These are phyloP conservation scores for Serendipita sp. DNA, from an alignment of 768 basidiomycete species.

Conservation along the genomic window DNA sequence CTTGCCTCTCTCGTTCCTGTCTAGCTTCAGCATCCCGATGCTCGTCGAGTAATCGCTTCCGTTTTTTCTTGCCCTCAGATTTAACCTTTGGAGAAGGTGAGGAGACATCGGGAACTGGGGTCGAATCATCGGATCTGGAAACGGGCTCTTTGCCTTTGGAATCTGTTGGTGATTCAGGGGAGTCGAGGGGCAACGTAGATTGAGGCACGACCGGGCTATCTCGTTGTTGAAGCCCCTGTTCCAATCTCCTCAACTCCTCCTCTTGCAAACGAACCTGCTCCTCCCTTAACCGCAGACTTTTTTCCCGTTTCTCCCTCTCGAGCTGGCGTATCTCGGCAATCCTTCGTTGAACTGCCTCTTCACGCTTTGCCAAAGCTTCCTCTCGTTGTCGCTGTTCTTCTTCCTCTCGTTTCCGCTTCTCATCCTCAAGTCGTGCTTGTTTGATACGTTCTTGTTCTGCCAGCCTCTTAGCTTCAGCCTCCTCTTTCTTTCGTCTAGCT, in stretches of 20 bases:
- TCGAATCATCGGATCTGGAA: too few relatives aligned
- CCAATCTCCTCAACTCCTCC: neutral
- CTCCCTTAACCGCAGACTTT: neutral
- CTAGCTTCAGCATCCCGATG: neutral
- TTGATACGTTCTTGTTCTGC: neutral
- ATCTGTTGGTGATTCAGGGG: too few relatives aligned
- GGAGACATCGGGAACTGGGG: too few relatives aligned
- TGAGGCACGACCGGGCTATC: too few relatives aligned
- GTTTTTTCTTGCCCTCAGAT: neutral
- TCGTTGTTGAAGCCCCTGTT: neutral
- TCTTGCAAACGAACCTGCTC: neutral
- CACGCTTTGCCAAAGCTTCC: neutral
- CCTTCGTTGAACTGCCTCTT: neutral
- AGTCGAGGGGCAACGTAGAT: too few relatives aligned
- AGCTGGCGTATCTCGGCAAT: neutral
- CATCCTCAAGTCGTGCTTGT: neutral
- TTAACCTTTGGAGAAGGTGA: too few relatives aligned
- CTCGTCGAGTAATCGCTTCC: neutral
- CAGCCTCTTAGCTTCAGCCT: neutral
- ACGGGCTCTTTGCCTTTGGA: too few relatives aligned
- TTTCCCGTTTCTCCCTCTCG: neutral
- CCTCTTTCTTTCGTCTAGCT: neutral
- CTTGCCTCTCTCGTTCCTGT: neutral
- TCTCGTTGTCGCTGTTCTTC: neutral
- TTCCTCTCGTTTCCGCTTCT: neutral